Evolutionary conservation across 257 asterid species (phyloP).

Genomic region (Salvia miltiorrhiza): DNA sequence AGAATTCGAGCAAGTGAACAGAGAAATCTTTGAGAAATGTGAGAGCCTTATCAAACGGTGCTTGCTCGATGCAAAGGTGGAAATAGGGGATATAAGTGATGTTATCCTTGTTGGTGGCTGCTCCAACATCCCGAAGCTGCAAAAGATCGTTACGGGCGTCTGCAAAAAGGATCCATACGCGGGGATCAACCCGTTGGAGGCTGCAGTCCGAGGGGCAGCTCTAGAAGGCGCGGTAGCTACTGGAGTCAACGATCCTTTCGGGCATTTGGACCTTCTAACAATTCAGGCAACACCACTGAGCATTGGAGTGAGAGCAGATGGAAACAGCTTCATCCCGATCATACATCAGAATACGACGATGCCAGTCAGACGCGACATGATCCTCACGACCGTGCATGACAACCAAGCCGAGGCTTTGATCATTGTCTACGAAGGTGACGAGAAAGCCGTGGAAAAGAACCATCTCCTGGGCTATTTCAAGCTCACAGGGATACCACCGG

Average conservation of each 20-base stretch:
- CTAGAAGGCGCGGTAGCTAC: constrained; percentile 85
- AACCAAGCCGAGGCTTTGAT: constrained; percentile 70
- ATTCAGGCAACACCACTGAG: constrained; percentile 70
- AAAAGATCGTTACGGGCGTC: constrained; percentile 25
- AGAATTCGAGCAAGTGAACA: constrained; percentile 65
- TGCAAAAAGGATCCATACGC: constrained; percentile 43
- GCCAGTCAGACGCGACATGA: constrained; percentile 56
- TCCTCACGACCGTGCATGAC: constrained; percentile 69
- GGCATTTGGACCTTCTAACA: constrained; percentile 67
- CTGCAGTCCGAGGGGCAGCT: constrained; percentile 87
- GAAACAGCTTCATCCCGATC: constrained; percentile 50
- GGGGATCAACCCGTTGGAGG: constrained; percentile 67
- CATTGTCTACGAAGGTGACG: constrained; percentile 70
- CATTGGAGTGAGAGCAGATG: constrained; percentile 66
- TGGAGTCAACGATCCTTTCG: constrained; percentile 70
- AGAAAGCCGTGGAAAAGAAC: constrained; percentile 43
- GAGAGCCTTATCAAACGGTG: constrained; percentile 46
- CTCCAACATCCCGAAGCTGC: constrained; percentile 60
- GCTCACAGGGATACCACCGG: constrained; percentile 68
- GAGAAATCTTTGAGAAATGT: constrained; percentile 52
- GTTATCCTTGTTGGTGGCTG: constrained; percentile 84
- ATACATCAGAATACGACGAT: constrained; percentile 55
- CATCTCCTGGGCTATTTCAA: constrained; percentile 74
- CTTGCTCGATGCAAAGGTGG: constrained; percentile 57
- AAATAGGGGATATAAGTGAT: constrained; percentile 47